Percentiles rank a stretch among this genome's conserved stretches.
Evolutionary conservation across 306 rosid genomes (phyloP).

Genomic region (Oxytropis ochrocephala): DNA sequence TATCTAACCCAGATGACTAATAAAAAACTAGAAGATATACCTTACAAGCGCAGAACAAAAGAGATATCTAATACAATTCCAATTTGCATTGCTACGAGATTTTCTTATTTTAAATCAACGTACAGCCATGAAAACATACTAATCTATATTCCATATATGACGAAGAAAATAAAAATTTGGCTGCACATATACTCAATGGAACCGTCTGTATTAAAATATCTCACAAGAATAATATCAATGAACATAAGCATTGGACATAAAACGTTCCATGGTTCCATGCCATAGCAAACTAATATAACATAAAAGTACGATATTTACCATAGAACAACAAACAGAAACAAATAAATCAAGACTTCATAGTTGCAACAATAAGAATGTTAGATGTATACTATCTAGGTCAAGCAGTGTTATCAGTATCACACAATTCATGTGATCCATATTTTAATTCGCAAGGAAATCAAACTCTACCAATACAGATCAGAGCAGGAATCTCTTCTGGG

Average conservation of each 20-base stretch:
- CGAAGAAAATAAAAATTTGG: background rate
- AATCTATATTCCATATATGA: background rate
- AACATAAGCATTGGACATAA: background rate
- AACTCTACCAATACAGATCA: no score
- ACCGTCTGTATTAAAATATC: background rate
- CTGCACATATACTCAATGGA: background rate
- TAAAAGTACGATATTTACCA: background rate
- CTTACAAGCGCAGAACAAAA: background rate
- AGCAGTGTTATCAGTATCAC: no score
- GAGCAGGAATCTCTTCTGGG: no score
- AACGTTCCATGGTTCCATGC: background rate
- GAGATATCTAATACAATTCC: background rate
- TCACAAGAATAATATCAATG: background rate
- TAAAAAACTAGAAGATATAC: background rate
- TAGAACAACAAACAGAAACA: background rate
- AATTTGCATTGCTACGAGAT: background rate
- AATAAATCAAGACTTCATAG: background rate
- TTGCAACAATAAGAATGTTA: background rate
- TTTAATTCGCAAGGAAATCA: no score
- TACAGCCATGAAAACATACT: background rate
- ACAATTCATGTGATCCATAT: no score
- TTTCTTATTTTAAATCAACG: background rate
- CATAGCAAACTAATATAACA: background rate
- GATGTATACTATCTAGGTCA: no score
- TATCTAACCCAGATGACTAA: background rate